These are phyloP conservation scores for Fusarium piperis DNA, from an alignment of 2,329 filamentous ascomycete genomes.

Conservation along the genomic window DNA sequence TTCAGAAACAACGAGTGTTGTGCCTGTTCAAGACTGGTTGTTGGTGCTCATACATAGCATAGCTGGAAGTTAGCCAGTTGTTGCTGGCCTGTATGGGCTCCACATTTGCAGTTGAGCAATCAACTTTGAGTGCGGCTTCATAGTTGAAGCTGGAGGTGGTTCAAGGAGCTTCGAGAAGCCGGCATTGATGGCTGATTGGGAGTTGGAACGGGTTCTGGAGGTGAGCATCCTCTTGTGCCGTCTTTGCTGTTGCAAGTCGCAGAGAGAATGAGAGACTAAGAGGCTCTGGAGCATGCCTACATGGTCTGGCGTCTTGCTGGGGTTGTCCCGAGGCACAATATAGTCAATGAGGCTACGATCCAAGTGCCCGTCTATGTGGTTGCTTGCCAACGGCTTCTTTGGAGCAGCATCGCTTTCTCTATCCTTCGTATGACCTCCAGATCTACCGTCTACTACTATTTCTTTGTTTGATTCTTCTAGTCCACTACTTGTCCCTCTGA, in stretches of 20 bases:
- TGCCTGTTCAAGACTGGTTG: neutral
- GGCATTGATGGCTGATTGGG: neutral
- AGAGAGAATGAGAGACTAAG: neutral
- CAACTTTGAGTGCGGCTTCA: neutral
- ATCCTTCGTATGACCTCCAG: neutral
- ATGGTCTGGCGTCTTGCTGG: neutral
- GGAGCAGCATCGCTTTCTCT: neutral
- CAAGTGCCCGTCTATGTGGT: neutral
- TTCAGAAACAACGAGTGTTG: conserved; percentile 16
- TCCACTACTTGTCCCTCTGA: neutral
- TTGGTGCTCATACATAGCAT: neutral
- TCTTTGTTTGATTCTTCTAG: conserved; percentile 35
- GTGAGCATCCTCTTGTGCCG: neutral
- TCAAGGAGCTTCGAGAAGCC: neutral
- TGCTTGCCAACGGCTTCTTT: neutral
- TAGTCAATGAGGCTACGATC: neutral
- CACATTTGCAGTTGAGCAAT: neutral
- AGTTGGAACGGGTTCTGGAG: neutral
- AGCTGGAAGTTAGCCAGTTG: neutral
- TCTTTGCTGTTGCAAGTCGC: neutral
- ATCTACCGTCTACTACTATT: neutral
- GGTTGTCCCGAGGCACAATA: neutral
- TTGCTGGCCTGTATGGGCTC: neutral
- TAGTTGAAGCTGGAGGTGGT: conserved; percentile 1
- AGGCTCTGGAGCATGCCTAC: neutral